Percentiles rank a stretch among this genome's conserved stretches.
Evolutionary conservation across 1,284 basidiomycete species (phyloP).

Genomic region (Melampsora larici-populina): DNA sequence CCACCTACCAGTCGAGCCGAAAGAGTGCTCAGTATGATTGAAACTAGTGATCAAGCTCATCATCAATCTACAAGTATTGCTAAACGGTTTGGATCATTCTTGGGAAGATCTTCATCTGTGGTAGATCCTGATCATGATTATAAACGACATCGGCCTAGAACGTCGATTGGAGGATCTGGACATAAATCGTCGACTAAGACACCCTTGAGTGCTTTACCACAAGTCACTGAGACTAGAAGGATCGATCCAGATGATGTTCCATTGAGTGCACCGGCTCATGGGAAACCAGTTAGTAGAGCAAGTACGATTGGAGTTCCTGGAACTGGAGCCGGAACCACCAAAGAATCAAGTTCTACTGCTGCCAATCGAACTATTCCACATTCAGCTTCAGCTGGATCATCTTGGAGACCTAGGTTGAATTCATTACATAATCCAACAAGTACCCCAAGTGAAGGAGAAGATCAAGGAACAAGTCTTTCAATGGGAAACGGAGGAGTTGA

Average conservation of each 20-base stretch:
- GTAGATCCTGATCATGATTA: constrained; percentile 47
- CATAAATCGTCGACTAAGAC: constrained; percentile 52
- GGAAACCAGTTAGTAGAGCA: neutral
- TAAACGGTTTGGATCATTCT: constrained; percentile 51
- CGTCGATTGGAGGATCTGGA: constrained; percentile 66
- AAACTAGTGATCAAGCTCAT: constrained; percentile 49
- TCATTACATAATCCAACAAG: constrained; percentile 17
- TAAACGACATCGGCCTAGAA: constrained; percentile 47
- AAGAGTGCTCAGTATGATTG: constrained; percentile 54
- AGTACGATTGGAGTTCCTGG: neutral
- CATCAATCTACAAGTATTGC: constrained; percentile 47
- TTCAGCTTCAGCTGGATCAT: constrained; percentile 22
- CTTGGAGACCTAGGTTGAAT: constrained; percentile 30
- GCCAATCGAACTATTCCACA: constrained; percentile 3
- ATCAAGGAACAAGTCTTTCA: neutral
- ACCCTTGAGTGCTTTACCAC: constrained; percentile 47
- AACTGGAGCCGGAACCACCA: neutral
- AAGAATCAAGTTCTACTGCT: neutral
- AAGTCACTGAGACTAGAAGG: constrained; percentile 46
- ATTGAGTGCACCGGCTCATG: constrained; percentile 28
- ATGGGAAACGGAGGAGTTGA: too few species aligned
- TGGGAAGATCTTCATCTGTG: constrained; percentile 49
- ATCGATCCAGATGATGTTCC: neutral
- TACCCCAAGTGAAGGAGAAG: neutral
- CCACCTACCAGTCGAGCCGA: constrained; percentile 59